Percentiles rank a stretch among this genome's conserved stretches.
Conservation (phyloP, 2,329 filamentous ascomycete genomes). For the Botrytis tulipae region DNA sequence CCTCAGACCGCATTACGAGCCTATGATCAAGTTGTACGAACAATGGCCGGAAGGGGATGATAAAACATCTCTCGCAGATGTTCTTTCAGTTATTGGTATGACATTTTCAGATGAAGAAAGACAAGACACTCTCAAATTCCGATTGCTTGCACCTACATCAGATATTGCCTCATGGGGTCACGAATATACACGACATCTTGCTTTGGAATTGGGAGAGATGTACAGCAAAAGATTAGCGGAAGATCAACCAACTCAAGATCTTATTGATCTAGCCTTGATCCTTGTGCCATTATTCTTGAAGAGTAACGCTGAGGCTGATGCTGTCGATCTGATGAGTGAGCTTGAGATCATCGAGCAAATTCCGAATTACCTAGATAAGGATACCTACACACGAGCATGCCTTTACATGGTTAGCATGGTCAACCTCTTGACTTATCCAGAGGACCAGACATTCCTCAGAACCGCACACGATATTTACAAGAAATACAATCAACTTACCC, state of each 20-base stretch:
- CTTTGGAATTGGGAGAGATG: constrained; percentile 92
- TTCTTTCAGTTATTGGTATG: constrained; percentile 96
- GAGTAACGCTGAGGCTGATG: constrained; percentile 97
- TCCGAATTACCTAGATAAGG: constrained; percentile 83
- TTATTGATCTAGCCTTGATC: constrained; percentile 78
- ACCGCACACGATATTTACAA: constrained; percentile 94
- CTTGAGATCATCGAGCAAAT: constrained; percentile 95
- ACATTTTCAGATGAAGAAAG: constrained; percentile 96
- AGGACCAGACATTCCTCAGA: constrained; percentile 92
- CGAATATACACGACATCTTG: constrained; percentile 94
- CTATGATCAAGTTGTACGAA: constrained; percentile 82
- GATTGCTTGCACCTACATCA: constrained; percentile 81
- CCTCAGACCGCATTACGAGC: constrained; percentile 92
- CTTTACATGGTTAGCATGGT: constrained; percentile 99
- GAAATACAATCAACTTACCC: constrained; percentile 86
- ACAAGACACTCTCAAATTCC: constrained; percentile 94
- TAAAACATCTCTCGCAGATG: constrained; percentile 89
- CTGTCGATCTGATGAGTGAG: constrained; percentile 94
- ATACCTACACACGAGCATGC: constrained; percentile 90
- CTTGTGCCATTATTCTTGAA: constrained; percentile 93
- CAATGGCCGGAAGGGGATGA: constrained; percentile 81
- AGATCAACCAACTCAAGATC: constrained; percentile 79
- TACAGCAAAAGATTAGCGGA: constrained; percentile 83
- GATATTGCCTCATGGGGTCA: constrained; percentile 98
- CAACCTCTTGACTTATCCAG: constrained; percentile 92